Percentiles rank a stretch among this genome's conserved stretches.
Conservation (phyloP, 352 stramenopile species). For the Globisporangium solare region DNA sequence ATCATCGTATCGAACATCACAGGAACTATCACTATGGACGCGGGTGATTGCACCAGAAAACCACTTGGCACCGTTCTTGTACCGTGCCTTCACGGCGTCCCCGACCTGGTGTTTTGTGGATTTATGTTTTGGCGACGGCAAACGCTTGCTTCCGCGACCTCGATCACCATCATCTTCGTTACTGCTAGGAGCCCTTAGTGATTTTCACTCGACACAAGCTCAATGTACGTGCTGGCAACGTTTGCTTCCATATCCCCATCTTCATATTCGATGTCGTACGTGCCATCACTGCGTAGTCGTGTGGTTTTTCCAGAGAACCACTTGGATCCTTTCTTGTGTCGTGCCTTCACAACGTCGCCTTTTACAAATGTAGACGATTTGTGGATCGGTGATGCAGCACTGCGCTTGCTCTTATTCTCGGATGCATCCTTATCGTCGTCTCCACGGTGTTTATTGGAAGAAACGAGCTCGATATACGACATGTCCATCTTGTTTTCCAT, state of each 20-base stretch:
- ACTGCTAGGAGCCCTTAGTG: not conserved
- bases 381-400: too few species aligned
- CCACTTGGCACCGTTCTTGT: slow-evolving; percentile 34
- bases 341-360: slow-evolving; percentile 42
- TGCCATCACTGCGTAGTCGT: slow-evolving; percentile 51
- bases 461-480: too few species aligned
- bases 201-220: slow-evolving; percentile 9
- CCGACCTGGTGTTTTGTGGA: slow-evolving; percentile 17
- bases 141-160: not conserved
- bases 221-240: slow-evolving; percentile 26
- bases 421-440: too few species aligned
- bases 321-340: slow-evolving; percentile 66
- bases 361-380: too few species aligned
- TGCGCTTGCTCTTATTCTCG: too few species aligned
- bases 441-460: too few species aligned
- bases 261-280: slow-evolving; percentile 62
- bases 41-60: slow-evolving; percentile 29
- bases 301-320: slow-evolving; percentile 60
- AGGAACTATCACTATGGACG: slow-evolving; percentile 45
- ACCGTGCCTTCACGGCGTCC: slow-evolving; percentile 36
- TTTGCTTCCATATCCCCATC: slow-evolving; percentile 47
- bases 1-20: slow-evolving; percentile 59
- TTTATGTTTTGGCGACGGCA: not conserved
- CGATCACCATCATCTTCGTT: not conserved
- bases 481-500: too few species aligned